Evolutionary conservation across 257 asterid species (phyloP).

Genomic region (Penstemon barbatus): DNA sequence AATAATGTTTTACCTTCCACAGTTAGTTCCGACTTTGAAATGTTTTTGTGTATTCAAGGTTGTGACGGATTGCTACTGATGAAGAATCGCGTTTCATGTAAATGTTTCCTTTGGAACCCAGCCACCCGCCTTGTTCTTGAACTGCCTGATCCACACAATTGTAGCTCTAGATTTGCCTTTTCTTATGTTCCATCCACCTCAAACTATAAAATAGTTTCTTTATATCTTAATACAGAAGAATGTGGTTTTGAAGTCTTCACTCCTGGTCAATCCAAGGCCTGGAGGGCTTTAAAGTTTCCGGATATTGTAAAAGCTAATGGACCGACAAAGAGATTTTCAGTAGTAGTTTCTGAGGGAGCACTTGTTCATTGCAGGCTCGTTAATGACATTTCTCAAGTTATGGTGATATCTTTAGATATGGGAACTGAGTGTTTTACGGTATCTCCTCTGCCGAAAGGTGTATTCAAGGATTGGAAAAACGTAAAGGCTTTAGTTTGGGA

Average conservation of each 20-base stretch:
- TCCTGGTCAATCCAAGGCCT: conserved; percentile 24
- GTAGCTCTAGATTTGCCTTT: neutral
- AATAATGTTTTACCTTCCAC: neutral
- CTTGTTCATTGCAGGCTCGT: conserved; percentile 13
- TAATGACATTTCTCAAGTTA: too few species aligned
- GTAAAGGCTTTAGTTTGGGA: conserved; percentile 29
- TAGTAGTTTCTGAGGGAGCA: conserved; percentile 8
- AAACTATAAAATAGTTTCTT: conserved; percentile 24
- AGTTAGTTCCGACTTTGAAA: too few species aligned
- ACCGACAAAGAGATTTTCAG: neutral
- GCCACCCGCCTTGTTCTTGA: conserved; percentile 19
- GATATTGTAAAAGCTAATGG: neutral
- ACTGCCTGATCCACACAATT: conserved; percentile 31
- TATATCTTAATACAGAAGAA: conserved; percentile 1
- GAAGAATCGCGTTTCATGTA: neutral
- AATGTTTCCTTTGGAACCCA: conserved; percentile 30
- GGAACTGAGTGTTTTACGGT: conserved; percentile 26
- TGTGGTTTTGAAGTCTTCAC: conserved; percentile 25
- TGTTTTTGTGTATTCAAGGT: neutral
- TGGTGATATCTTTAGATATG: conserved; percentile 34
- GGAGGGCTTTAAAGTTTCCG: conserved; percentile 33
- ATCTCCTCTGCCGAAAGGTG: neutral
- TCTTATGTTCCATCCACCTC: conserved; percentile 8
- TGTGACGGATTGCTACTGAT: conserved; percentile 30
- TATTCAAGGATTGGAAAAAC: neutral